These are phyloP conservation scores for Sphaerulina vaccinii DNA, from an alignment of 2,329 filamentous ascomycete genomes.

Conservation along the genomic window DNA sequence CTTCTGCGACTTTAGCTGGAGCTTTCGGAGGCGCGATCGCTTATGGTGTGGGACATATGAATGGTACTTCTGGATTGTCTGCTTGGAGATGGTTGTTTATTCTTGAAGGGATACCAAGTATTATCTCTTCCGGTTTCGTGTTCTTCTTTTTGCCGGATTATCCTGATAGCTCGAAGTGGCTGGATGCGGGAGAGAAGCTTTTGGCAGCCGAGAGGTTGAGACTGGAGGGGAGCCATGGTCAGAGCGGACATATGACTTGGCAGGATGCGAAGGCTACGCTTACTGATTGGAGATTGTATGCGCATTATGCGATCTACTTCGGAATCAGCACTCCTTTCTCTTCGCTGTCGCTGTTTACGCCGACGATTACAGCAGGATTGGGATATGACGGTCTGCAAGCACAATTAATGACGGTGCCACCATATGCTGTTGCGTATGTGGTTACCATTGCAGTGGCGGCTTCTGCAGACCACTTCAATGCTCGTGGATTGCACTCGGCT, in stretches of 20 bases:
- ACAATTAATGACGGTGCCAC: constrained; percentile 38
- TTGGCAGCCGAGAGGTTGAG: constrained; percentile 44
- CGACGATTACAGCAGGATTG: constrained; percentile 60
- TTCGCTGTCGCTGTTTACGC: constrained; percentile 31
- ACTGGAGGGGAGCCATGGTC: constrained; percentile 44
- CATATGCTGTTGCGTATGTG: constrained; percentile 42
- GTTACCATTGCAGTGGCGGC: constrained; percentile 47
- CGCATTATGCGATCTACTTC: constrained; percentile 54
- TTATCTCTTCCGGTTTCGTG: constrained; percentile 53
- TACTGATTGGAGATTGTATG: constrained; percentile 53
- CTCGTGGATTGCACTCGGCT: constrained; percentile 54
- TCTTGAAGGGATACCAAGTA: constrained; percentile 46
- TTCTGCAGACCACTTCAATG: constrained; percentile 63
- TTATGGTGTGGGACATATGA: constrained; percentile 55
- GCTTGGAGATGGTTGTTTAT: constrained; percentile 81
- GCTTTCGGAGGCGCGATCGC: constrained; percentile 39
- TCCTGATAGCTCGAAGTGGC: constrained; percentile 50
- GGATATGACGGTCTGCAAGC: constrained; percentile 56
- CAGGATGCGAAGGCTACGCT: constrained; percentile 49
- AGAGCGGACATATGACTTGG: constrained; percentile 49
- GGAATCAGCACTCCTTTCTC: constrained; percentile 42
- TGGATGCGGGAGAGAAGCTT: constrained; percentile 43
- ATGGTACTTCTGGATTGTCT: constrained; percentile 52
- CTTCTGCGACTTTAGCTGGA: constrained; percentile 35
- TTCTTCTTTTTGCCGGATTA: constrained; percentile 56